Percentiles rank a stretch among this genome's conserved stretches.
phyloP scores from a whole-genome alignment of 495 filamentous ascomycete species.

The Platismatia glauca region DNA sequence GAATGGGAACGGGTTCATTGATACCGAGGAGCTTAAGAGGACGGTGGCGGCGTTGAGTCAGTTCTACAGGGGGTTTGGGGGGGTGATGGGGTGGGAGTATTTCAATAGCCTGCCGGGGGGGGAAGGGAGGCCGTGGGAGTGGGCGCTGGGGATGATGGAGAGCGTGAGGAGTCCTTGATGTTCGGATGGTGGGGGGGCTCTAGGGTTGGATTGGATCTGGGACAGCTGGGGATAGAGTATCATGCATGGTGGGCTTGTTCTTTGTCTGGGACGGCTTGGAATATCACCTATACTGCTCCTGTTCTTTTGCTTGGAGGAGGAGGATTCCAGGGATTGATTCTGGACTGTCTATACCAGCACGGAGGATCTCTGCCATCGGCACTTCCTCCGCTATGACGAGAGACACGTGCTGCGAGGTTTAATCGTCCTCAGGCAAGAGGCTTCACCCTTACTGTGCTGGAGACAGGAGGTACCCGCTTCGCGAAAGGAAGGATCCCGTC shows the following conservation, averaged over 20 bases:
- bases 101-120: conserved; percentile 48
- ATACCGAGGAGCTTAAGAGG: conserved; percentile 37
- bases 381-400: not conserved
- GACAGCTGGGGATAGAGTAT: not conserved
- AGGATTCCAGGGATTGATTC: not conserved
- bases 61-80: conserved; percentile 58
- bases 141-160: conserved; percentile 49
- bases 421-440: not conserved
- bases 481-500: not conserved
- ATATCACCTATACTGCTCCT: not conserved
- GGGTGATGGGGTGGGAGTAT: conserved; percentile 84
- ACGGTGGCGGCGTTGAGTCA: conserved; percentile 39
- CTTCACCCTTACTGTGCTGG: not conserved
- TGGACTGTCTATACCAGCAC: not conserved
- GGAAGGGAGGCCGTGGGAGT: conserved; percentile 54
- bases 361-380: not conserved
- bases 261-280: not conserved
- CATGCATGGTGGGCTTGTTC: not conserved
- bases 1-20: conserved; percentile 56
- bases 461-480: not conserved
- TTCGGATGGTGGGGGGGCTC: not conserved
- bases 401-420: not conserved
- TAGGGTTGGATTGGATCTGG: not conserved
- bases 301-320: not conserved
- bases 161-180: conserved; percentile 9